Conservation (phyloP, 2,329 filamentous ascomycete species). For the Acarospora socialis region DNA sequence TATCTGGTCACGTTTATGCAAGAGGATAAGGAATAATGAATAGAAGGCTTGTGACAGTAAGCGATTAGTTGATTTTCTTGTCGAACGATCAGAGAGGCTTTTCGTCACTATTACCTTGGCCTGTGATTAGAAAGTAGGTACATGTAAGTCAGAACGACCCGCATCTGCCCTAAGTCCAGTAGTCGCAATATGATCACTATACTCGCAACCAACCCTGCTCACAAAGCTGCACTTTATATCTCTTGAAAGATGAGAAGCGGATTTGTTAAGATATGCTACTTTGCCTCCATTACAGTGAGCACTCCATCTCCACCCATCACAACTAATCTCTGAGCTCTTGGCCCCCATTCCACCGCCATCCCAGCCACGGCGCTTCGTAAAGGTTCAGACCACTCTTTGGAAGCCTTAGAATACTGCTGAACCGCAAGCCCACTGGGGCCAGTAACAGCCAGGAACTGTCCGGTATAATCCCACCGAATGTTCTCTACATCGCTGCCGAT, state of each 20-base stretch:
- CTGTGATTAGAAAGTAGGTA: too few species aligned
- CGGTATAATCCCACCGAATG: constrained; percentile 85
- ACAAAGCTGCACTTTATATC: too few species aligned
- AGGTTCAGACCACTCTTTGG: constrained; percentile 81
- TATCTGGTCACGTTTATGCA: too few species aligned
- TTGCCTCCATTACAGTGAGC: constrained; percentile 52
- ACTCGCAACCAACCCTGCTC: too few species aligned
- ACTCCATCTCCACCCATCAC: constrained; percentile 61
- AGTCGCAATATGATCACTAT: too few species aligned
- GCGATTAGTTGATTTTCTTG: too few species aligned
- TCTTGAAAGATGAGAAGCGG: constrained; percentile 13
- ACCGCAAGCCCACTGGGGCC: constrained; percentile 72
- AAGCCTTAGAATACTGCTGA: constrained; percentile 74
- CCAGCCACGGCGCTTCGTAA: constrained; percentile 62
- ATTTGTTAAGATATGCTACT: constrained; percentile 27
- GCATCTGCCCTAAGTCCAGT: too few species aligned
- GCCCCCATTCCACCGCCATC: constrained; percentile 63
- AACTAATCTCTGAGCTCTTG: constrained; percentile 58
- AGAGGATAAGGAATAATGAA: too few species aligned
- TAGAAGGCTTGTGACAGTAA: too few species aligned
- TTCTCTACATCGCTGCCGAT: constrained; percentile 63
- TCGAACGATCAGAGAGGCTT: too few species aligned
- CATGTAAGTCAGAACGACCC: too few species aligned
- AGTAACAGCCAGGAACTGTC: constrained; percentile 75
- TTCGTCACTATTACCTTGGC: too few species aligned